Evolutionary conservation across 2,329 filamentous ascomycete genomes (phyloP).

Genomic region (Phialemonium atrogriseum): DNA sequence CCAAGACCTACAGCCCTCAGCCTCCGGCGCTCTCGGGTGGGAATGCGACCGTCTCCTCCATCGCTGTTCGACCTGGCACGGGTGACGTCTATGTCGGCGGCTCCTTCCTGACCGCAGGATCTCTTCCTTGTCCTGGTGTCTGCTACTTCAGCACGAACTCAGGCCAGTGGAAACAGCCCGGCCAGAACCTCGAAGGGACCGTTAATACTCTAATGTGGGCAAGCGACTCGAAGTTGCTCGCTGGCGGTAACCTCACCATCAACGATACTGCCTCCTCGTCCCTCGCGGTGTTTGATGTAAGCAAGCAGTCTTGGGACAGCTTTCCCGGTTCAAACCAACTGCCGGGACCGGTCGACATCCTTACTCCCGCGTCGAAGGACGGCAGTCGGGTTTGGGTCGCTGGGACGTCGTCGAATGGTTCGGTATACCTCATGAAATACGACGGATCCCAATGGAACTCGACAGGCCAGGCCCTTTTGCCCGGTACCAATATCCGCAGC

Average conservation of each 20-base stretch:
- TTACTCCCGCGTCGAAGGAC: conserved; percentile 66
- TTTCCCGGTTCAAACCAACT: conserved; percentile 57
- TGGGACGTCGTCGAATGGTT: conserved; percentile 60
- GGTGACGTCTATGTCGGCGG: conserved; percentile 80
- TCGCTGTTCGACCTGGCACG: conserved; percentile 62
- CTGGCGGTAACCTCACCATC: conserved; percentile 67
- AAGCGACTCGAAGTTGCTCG: conserved; percentile 61
- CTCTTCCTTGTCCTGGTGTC: conserved; percentile 71
- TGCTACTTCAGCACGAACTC: conserved; percentile 68
- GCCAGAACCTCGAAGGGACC: conserved; percentile 60
- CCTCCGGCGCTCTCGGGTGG: conserved; percentile 67
- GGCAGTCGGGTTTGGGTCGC: conserved; percentile 73
- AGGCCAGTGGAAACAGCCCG: conserved; percentile 73
- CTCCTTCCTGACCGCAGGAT: conserved; percentile 73
- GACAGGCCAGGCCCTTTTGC: conserved; percentile 53
- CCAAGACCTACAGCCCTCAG: conserved; percentile 57
- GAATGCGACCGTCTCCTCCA: conserved; percentile 65
- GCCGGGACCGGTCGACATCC: conserved; percentile 70
- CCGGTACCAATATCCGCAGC: conserved; percentile 62
- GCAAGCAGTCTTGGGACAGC: conserved; percentile 55
- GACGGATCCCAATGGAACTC: conserved; percentile 64
- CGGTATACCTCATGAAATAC: conserved; percentile 74
- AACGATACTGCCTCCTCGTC: conserved; percentile 53
- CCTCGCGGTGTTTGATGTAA: conserved; percentile 66
- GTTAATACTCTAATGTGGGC: conserved; percentile 72